phyloP scores from a whole-genome alignment of 2,329 filamentous ascomycete species.

The Dactylella cylindrospora region DNA sequence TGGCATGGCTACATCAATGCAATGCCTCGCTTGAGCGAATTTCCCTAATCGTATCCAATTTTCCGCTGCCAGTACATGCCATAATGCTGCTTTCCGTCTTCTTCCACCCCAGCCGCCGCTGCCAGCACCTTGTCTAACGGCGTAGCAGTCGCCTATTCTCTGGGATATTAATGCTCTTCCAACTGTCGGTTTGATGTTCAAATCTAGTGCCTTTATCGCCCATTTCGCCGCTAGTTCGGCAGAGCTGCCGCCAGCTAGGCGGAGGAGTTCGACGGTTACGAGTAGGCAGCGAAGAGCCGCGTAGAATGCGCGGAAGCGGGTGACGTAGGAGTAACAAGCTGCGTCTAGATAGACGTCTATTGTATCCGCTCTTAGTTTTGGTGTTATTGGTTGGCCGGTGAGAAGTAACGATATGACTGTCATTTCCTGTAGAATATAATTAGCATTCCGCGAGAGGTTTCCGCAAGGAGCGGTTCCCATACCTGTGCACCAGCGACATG shows the following conservation, averaged over 20 bases:
- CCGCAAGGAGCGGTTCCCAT: background rate
- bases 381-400: conserved; percentile 68
- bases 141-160: conserved; percentile 80
- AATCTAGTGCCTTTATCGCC: conserved; percentile 77
- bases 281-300: conserved; percentile 76
- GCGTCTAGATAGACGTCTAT: conserved; percentile 86
- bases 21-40: conserved; percentile 73
- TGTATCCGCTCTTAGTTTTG: conserved; percentile 76
- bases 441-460: background rate
- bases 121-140: conserved; percentile 62
- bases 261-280: conserved; percentile 77
- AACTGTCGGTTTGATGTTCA: conserved; percentile 65
- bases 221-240: conserved; percentile 85
- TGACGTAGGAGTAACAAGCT: conserved; percentile 88
- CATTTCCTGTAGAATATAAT: conserved; percentile 71
- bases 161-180: conserved; percentile 84
- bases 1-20: conserved; percentile 60
- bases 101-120: conserved; percentile 69
- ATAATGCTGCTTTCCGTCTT: conserved; percentile 81
- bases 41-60: conserved; percentile 78
- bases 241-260: conserved; percentile 74
- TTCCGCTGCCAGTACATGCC: conserved; percentile 80
- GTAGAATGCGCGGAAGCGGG: conserved; percentile 76
- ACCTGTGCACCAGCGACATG: conserved; percentile 76
- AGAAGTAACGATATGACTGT: conserved; percentile 80